Conservation (phyloP, 2,329 filamentous ascomycete genomes). For the Botrytis fragariae region DNA sequence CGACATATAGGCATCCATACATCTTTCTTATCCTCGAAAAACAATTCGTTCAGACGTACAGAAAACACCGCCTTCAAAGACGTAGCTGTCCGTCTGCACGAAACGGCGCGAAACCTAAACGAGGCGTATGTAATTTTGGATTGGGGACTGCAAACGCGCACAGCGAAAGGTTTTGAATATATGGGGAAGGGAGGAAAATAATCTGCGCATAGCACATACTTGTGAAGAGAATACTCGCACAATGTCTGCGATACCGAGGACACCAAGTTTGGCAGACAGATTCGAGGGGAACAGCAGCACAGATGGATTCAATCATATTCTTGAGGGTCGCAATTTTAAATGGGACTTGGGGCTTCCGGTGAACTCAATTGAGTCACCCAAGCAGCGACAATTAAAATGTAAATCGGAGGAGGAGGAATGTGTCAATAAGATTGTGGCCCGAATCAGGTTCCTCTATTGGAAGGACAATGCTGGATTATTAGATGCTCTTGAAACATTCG, state of each 20-base stretch:
- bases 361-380: not conserved
- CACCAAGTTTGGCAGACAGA: not conserved
- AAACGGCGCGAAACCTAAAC: not conserved
- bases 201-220: not conserved
- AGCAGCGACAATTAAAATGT: not conserved
- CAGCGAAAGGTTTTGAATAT: not conserved
- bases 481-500: not conserved
- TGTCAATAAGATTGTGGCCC: not conserved
- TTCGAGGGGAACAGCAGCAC: not conserved
- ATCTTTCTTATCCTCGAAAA: not conserved
- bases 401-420: not conserved
- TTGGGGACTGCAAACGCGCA: not conserved
- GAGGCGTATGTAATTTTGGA: not conserved
- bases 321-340: not conserved
- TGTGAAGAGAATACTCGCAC: not conserved
- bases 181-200: not conserved
- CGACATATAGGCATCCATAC: not conserved
- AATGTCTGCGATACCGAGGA: slow-evolving; percentile 2
- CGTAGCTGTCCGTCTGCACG: not conserved
- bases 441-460: not conserved
- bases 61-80: not conserved
- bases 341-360: slow-evolving; percentile 1
- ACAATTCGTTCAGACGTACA: not conserved
- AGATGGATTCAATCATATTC: not conserved
- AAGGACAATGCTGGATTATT: not conserved